Percentiles rank a stretch among this genome's conserved stretches.
These are phyloP conservation scores for Leishmania tropica DNA, from an alignment of 208 protist genomes.

Conservation along the genomic window DNA sequence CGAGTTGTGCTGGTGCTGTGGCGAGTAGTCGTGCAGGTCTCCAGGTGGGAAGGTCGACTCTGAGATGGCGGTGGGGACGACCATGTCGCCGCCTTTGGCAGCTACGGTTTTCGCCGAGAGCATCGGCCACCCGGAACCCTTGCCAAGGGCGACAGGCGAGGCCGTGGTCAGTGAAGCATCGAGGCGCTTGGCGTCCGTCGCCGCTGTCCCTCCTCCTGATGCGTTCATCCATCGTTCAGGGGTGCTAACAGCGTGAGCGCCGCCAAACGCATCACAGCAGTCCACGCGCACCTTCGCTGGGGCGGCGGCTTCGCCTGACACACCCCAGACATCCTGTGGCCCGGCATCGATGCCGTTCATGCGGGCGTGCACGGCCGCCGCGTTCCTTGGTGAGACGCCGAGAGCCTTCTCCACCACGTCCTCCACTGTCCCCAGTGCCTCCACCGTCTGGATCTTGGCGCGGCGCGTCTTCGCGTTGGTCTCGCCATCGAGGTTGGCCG, in stretches of 20 bases:
- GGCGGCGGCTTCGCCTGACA: not conserved
- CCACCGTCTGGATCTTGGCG: slow-evolving; percentile 64
- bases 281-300: not conserved
- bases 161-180: not conserved
- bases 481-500: slow-evolving; percentile 92
- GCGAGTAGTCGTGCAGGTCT: not conserved
- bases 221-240: not conserved
- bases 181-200: not conserved
- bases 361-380: slow-evolving; percentile 16
- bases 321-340: not conserved
- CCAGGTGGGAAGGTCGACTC: not conserved
- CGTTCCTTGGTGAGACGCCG: slow-evolving; percentile 19
- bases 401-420: slow-evolving; percentile 61
- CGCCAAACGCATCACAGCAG: slow-evolving; percentile 9
- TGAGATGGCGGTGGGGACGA: not conserved
- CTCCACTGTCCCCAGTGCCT: slow-evolving; percentile 69
- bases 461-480: slow-evolving; percentile 88
- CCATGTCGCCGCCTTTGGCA: not conserved
- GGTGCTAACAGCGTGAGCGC: not conserved
- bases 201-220: not conserved
- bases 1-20: slow-evolving; percentile 1
- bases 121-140: not conserved
- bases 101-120: not conserved
- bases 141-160: not conserved
- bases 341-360: slow-evolving; percentile 12